Conservation (phyloP, 2,329 filamentous ascomycete genomes). For the Sporothrix pallida region DNA sequence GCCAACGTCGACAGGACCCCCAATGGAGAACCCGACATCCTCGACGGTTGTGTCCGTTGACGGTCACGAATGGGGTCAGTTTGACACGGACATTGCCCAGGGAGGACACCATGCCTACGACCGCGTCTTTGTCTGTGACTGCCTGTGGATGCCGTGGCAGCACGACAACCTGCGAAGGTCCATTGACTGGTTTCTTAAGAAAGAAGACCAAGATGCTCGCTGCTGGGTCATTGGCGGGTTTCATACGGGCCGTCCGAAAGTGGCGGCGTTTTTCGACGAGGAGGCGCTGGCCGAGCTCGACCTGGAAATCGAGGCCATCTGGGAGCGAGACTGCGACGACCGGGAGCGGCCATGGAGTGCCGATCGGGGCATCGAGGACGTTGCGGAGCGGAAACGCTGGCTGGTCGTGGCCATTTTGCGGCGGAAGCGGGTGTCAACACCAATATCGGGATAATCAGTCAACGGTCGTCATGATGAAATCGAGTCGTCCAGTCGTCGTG, state of each 20-base stretch:
- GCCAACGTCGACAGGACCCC: neutral
- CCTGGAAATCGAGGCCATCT: constrained; percentile 68
- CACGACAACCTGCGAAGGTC: constrained; percentile 69
- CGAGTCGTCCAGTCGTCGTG: neutral
- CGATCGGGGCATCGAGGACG: constrained; percentile 66
- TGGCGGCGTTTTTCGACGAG: constrained; percentile 67
- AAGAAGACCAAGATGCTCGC: constrained; percentile 37
- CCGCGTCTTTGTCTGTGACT: constrained; percentile 72
- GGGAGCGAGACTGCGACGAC: constrained; percentile 72
- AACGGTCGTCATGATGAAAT: neutral
- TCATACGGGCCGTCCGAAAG: constrained; percentile 70
- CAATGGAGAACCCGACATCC: neutral
- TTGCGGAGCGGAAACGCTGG: constrained; percentile 71
- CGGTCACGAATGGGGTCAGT: constrained; percentile 70
- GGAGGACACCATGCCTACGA: constrained; percentile 55
- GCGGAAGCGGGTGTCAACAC: neutral
- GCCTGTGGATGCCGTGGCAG: constrained; percentile 76
- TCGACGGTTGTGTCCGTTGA: constrained; percentile 51
- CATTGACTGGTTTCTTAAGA: constrained; percentile 65
- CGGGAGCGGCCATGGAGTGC: constrained; percentile 64
- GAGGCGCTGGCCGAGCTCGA: constrained; percentile 54
- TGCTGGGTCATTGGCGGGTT: constrained; percentile 73
- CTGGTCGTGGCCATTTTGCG: constrained; percentile 64
- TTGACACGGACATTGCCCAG: constrained; percentile 42
- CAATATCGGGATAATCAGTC: neutral